These are phyloP conservation scores for Medakamo hakoo DNA, from an alignment of 139 green algal genomes.

Conservation along the genomic window DNA sequence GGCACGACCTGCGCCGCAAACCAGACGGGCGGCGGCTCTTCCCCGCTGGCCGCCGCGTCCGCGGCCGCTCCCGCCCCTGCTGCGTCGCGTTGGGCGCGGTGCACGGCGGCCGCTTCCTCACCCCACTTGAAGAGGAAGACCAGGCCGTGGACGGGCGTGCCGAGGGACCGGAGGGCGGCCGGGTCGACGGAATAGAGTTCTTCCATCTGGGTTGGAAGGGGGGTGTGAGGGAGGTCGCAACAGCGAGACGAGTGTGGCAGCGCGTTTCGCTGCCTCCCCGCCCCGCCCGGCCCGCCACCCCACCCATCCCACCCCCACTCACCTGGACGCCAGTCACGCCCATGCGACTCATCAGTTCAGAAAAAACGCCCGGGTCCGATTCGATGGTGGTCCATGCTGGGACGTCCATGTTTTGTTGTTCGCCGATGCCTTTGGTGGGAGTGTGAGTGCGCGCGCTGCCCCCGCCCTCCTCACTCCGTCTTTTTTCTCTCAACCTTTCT, in stretches of 20 bases:
- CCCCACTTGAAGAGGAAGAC: conserved; percentile 98
- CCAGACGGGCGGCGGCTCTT: background rate
- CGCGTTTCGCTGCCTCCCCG: background rate
- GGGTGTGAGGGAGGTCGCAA: no score
- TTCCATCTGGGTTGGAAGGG: conserved; percentile 41
- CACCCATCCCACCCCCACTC: background rate
- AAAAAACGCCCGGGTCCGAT: conserved; percentile 84
- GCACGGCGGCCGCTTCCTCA: conserved; percentile 44
- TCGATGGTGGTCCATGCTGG: conserved; percentile 4
- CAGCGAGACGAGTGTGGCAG: background rate
- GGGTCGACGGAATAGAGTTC: conserved; percentile 77
- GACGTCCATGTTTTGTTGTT: conserved; percentile 7
- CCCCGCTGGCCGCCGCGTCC: background rate
- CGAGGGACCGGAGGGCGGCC: conserved; percentile 32
- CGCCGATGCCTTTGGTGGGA: no score
- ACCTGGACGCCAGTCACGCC: conserved; percentile 76
- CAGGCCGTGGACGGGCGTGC: conserved; percentile 83
- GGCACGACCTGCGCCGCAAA: conserved; percentile 55
- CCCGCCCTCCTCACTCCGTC: background rate
- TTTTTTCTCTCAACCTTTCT: no score
- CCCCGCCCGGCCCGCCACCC: background rate
- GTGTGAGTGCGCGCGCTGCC: no score
- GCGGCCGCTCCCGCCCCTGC: background rate
- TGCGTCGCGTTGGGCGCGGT: conserved; percentile 49
- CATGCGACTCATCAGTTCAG: conserved; percentile 78